Evolutionary conservation across 306 rosid species (phyloP).

Genomic region (Phaseolus lunatus): DNA sequence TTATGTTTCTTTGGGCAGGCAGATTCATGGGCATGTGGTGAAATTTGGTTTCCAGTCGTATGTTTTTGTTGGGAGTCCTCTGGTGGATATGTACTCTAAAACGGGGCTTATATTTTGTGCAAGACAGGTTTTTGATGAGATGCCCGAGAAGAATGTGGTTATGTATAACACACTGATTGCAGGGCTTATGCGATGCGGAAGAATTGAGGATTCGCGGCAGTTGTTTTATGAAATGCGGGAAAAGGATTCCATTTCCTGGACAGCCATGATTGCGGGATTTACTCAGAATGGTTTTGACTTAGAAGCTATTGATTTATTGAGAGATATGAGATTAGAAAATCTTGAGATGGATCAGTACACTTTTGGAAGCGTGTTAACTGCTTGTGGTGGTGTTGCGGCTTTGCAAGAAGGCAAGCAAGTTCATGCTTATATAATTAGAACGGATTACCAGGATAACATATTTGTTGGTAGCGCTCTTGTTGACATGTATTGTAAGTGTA

Average conservation of each 20-base stretch:
- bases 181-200: conserved; percentile 69
- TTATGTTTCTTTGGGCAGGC: conserved; percentile 65
- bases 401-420: conserved; percentile 79
- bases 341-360: conserved; percentile 79
- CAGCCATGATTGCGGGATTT: conserved; percentile 82
- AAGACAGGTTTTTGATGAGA: conserved; percentile 62
- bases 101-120: conserved; percentile 65
- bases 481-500: conserved; percentile 94
- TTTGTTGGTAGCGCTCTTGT: conserved; percentile 92
- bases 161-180: conserved; percentile 77
- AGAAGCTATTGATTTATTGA: conserved; percentile 63
- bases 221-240: conserved; percentile 67
- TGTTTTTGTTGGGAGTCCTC: conserved; percentile 84
- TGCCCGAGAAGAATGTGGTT: conserved; percentile 72
- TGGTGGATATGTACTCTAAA: conserved; percentile 86
- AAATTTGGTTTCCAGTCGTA: conserved; percentile 74
- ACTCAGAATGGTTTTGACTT: conserved; percentile 67
- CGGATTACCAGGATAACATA: conserved; percentile 69
- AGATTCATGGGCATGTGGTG: conserved; percentile 78
- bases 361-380: conserved; percentile 85
- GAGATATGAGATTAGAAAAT: conserved; percentile 69
- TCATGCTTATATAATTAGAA: conserved; percentile 77
- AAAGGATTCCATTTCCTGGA: conserved; percentile 86
- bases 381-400: conserved; percentile 80
- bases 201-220: conserved; percentile 60